Evolutionary conservation across 1,139 yeast species (phyloP).

Genomic region (Yamadazyma jaroonii): DNA sequence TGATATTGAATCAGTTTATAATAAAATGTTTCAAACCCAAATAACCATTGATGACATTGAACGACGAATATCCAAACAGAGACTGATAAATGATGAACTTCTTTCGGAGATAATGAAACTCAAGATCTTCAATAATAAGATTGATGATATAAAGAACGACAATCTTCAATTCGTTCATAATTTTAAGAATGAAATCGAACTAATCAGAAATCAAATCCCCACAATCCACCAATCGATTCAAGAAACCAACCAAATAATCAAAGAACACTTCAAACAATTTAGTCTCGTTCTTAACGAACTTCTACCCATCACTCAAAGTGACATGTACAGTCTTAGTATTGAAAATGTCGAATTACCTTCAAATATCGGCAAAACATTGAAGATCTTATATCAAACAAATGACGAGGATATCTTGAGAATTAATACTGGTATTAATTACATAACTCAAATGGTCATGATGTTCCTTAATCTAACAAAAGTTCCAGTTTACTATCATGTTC

Average conservation of each 20-base stretch:
- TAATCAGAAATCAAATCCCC: conserved; percentile 26
- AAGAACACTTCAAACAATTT: conserved; percentile 16
- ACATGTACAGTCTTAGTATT: conserved; percentile 27
- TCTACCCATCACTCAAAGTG: conserved; percentile 26
- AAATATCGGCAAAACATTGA: conserved; percentile 27
- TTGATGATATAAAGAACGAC: conserved; percentile 18
- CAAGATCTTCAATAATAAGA: conserved; percentile 24
- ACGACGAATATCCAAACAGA: conserved; percentile 20
- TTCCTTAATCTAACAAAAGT: conserved; percentile 27
- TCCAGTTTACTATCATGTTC: conserved; percentile 28
- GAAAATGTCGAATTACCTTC: conserved; percentile 38
- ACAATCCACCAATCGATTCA: conserved; percentile 24
- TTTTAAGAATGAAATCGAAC: conserved; percentile 24
- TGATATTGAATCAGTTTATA: conserved; percentile 13
- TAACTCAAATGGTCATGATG: conserved; percentile 23
- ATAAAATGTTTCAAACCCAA: conserved; percentile 12
- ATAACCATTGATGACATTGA: conserved; percentile 14
- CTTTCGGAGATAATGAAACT: conserved; percentile 24
- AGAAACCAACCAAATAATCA: conserved; percentile 22
- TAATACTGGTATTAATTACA: conserved; percentile 33
- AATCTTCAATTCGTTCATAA: conserved; percentile 17
- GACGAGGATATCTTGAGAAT: conserved; percentile 20
- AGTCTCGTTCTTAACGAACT: conserved; percentile 23
- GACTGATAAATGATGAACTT: conserved; percentile 23
- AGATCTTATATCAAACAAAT: conserved; percentile 30